Base-by-base conservation (phyloP, 192 early-diverging fungal genomes). In the Coemansia sp. region DNA sequence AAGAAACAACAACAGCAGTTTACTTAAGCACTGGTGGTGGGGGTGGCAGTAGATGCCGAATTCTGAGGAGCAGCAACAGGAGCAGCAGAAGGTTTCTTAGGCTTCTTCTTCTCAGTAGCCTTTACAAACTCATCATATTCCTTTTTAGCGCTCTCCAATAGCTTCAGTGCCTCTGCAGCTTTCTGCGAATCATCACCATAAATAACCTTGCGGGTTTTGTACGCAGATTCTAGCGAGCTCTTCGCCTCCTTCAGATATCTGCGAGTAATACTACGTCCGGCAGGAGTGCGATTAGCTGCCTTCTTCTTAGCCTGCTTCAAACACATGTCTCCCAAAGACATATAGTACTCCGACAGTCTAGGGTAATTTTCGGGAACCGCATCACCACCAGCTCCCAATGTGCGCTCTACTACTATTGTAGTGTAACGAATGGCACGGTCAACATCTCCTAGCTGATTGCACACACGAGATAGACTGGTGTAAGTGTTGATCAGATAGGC, bases 331-430 rank as follows among this genome's bases (percentile, higher is more conserved):
- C 82, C 87, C 50, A 87, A 62, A 1, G 82, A 63, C 59, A 79
- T 74, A 54, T 76, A 64, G 64, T 85, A 86, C 53, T 88, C 86
- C 24, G 83, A 83, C 51, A 87, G 63, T 16, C 86, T 80, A 19
- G 89, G 82, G 56, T 84, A 86, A 56, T 87, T 81, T 22, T 62
- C 58, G 26, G 85, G 83, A 16, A 85, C 77, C 22, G 81, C 76
- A 21, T 69, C 60, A 23, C 49, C 19, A 14, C 27, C 41, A 3
- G 83, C 64, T 7, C 75, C 72, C 54, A 69, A 38, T 72, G 88
- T 83, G 16, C 81, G 73, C 49, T 81, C 67, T n/a, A 73, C 48
- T 7, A 82, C 67, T 2, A 76, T 41, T 27, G 60, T 22, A 59
- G 65, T 77, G 74, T 82, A 76, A 21, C 71, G 60, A 54, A 82